Base-by-base conservation (phyloP, 306 rosid species). In the Fragaria ananassa region DNA sequence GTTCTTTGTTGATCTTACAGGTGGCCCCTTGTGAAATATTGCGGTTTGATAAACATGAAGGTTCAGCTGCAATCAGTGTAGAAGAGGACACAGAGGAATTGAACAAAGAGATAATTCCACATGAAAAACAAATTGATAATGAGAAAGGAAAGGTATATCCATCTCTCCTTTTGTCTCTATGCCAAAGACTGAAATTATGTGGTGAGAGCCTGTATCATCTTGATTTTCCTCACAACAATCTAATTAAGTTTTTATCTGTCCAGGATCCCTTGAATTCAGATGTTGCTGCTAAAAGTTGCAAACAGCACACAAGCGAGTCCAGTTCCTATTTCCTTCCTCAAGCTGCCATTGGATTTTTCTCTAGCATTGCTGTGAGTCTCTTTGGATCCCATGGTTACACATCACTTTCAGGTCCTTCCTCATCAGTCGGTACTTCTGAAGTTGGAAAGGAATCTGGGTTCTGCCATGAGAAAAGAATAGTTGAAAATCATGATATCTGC, bases 11-110 rank as follows among this genome's bases (percentile, higher is more conserved):
- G 66, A 46, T 34, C 56, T 76, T 69, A 82, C 87, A 96, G 99
- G 91, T 92, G 81, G 83, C 87, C 34, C 98, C 99, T 66, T 76
- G 77, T 83, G 97, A 91, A 81, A 89, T 96, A 78, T 76, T 86
- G 75, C 87, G 84, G 68, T 69, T 92, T 76, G 99, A 91, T 74
- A 92, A 85, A 74, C 77, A 79, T 61, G 99, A 92, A 81, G 84
- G 76, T 80, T 76, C 90, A 68, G 64, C 84, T 73, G 80, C 80
- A 85, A 82, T 74, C 65, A 76, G 89, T 72, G 80, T 54, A 74
- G 98, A 79, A 78, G 88, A 83, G 79, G 84, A 83, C 81, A 64
- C 81, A 58, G 93, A 81, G 74, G 91, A 83, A 81, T 82, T 83
- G 80, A 67, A 77, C 80, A 86, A 72, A 79, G 93, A 85, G 78